Conservation (phyloP, 345 rosid species). For the Pelargonium nanum region DNA sequence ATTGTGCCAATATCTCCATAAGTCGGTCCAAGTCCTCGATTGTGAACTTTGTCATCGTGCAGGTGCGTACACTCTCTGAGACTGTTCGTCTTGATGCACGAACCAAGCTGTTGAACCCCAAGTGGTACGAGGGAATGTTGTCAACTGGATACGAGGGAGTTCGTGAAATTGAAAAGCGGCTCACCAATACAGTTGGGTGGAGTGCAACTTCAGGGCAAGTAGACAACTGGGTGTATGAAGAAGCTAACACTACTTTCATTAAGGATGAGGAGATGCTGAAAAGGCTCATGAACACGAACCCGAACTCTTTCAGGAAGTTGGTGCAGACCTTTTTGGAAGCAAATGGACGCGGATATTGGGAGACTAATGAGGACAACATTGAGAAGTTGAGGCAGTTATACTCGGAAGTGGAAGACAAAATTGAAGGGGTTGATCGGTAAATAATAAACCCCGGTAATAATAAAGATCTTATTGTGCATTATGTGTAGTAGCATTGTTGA, state of each 20-base stretch:
- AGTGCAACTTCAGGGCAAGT: constrained; percentile 98
- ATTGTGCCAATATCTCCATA: too few species aligned
- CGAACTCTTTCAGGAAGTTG: constrained; percentile 86
- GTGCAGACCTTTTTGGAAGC: constrained; percentile 97
- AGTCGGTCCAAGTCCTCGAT: too few species aligned
- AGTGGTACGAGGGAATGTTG: constrained; percentile 99
- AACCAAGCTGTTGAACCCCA: constrained; percentile 88
- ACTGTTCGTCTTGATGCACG: constrained; percentile 86
- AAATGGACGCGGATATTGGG: constrained; percentile 97
- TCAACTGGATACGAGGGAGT: constrained; percentile 94
- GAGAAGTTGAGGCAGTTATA: constrained; percentile 84
- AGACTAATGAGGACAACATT: constrained; percentile 64
- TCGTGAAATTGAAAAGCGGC: constrained; percentile 91
- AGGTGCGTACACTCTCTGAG: constrained; percentile 88
- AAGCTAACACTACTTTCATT: constrained; percentile 89
- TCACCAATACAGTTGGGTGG: constrained; percentile 95
- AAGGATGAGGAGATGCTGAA: constrained; percentile 89
- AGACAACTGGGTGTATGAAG: constrained; percentile 96
- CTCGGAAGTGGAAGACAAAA: constrained; percentile 93
- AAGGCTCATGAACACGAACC: constrained; percentile 78
- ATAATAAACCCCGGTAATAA: background rate
- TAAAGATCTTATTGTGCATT: constrained; percentile 6
- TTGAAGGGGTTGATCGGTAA: constrained; percentile 87
- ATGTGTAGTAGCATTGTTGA: constrained; percentile 13
- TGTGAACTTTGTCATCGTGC: too few species aligned